A percentile compares a stretch with the other conserved stretches of the same genome.
phyloP scores from a whole-genome alignment of 2,329 filamentous ascomycete genomes.

The Colletotrichum ledebouriae region DNA sequence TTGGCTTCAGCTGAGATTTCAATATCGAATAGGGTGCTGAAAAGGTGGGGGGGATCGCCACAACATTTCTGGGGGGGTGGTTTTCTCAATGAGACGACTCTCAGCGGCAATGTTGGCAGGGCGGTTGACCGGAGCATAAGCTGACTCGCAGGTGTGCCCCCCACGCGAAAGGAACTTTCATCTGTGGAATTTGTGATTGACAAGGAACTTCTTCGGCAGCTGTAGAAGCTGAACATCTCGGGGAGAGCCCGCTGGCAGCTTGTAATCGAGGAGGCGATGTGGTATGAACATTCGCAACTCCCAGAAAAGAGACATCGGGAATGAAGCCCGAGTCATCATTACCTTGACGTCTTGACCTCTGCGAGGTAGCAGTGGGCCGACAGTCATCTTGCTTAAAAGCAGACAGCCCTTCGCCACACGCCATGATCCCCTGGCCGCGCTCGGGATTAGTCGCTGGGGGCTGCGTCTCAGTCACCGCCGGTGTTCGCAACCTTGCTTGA shows the following conservation, averaged over 20 bases:
- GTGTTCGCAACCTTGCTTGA: slow-evolving; percentile 49
- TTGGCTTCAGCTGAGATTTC: too few species aligned
- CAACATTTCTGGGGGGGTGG: neutral
- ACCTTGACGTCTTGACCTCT: neutral
- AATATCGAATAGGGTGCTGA: neutral
- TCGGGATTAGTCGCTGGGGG: neutral
- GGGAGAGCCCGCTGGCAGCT: slow-evolving; percentile 16
- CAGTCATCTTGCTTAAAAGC: too few species aligned
- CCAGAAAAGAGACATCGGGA: neutral
- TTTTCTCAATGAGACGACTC: neutral
- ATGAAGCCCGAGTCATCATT: neutral
- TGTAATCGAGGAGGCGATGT: slow-evolving; percentile 7
- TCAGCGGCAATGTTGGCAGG: too few species aligned
- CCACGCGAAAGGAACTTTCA: too few species aligned
- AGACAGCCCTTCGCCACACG: too few species aligned
- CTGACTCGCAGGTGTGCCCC: too few species aligned
- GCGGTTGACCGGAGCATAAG: too few species aligned
- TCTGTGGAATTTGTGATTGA: too few species aligned
- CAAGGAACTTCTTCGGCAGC: neutral
- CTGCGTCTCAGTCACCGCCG: slow-evolving; percentile 7
- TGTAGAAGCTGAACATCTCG: slow-evolving; percentile 12
- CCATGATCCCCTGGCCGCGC: neutral
- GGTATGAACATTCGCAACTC: neutral
- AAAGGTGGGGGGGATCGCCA: slow-evolving; percentile 1
- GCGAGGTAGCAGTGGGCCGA: neutral